Evolutionary conservation across 1,139 yeast species (phyloP), one percentile per base, ranked within the genome.

Genomic region (Geotrichum aggregatum): DNA sequence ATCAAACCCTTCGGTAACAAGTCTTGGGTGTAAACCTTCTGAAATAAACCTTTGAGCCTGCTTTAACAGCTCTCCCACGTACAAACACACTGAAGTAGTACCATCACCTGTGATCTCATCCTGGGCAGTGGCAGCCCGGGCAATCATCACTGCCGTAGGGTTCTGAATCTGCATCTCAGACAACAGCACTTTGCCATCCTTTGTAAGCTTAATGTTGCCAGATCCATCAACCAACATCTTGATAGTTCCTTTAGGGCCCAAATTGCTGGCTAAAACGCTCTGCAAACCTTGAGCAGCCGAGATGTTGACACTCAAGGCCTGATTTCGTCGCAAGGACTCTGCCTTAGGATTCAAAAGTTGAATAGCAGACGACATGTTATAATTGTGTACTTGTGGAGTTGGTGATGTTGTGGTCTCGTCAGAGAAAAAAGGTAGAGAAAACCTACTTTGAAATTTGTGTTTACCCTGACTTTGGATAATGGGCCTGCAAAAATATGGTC

Each of bases 31-130:
- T 50, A 94, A 86, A 43, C 98, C 98, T 72, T 92, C 98, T 59
- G 83, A 78, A 54, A 88, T 82, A 67, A 80, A 91, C 63, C 98
- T 78, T 66, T 92, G 95, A 31, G 98, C 97, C 71, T 92, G 98
- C 69, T 87, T 87, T 66, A 92, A 77, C 56, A 92, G 75, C 68
- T 94, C 98, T 51, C 99, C 99, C 42, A 92, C 98, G 54, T 91
- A 78, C 59, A 95, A 76, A 51, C 92, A 92, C 54, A 92, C 98
- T 1, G 96, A 86, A n/a, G 98, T 92, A 54, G 99, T 94, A 59
- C 99, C 99, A 69, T 92, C 99, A 50, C 99, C 99, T 13, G 98
- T 87, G 67, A 94, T 89, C 69, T 92, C 98, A 70, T 92, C 99
- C 71, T 92, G 99, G 0, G 98, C 97, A 47, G 96, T 83, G 51